phyloP scores from a whole-genome alignment of 805 yeast species.

The Myxozyma nipponensis region DNA sequence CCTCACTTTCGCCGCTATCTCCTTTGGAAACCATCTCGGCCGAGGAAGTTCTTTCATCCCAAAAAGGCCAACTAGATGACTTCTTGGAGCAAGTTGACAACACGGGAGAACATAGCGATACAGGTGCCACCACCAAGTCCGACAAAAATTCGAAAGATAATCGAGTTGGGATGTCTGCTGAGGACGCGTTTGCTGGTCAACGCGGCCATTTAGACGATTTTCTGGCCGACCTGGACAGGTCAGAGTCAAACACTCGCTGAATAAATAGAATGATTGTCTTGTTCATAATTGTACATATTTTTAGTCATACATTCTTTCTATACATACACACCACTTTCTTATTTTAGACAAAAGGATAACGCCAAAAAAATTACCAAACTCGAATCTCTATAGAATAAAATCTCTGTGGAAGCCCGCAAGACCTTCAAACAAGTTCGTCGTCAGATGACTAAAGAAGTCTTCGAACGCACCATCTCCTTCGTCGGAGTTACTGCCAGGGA shows the following conservation, averaged over 20 bases:
- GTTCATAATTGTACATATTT: background rate
- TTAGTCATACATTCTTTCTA: background rate
- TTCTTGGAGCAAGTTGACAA: background rate
- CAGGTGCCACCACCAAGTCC: background rate
- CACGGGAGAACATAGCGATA: background rate
- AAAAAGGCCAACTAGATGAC: background rate
- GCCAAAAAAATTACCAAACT: background rate
- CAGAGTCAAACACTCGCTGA: background rate
- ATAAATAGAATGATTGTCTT: background rate
- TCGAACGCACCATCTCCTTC: conserved; percentile 10
- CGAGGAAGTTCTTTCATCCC: background rate
- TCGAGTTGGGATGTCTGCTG: too few species aligned
- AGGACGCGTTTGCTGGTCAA: background rate
- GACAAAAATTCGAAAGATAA: too few species aligned
- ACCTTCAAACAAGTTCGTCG: conserved; percentile 19
- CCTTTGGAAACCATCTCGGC: background rate
- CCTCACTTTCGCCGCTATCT: too few species aligned
- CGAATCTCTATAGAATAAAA: conserved; percentile 7
- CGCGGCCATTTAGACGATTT: background rate
- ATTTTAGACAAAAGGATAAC: background rate
- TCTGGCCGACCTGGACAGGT: background rate
- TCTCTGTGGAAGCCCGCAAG: conserved; percentile 9
- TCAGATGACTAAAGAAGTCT: conserved; percentile 14
- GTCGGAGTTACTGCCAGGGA: conserved; percentile 3
- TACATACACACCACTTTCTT: background rate